A percentile compares a stretch with the other conserved stretches of the same genome.
These are phyloP conservation scores for Camellia oleifera DNA, from an alignment of 179 eudicot species.

Conservation along the genomic window DNA sequence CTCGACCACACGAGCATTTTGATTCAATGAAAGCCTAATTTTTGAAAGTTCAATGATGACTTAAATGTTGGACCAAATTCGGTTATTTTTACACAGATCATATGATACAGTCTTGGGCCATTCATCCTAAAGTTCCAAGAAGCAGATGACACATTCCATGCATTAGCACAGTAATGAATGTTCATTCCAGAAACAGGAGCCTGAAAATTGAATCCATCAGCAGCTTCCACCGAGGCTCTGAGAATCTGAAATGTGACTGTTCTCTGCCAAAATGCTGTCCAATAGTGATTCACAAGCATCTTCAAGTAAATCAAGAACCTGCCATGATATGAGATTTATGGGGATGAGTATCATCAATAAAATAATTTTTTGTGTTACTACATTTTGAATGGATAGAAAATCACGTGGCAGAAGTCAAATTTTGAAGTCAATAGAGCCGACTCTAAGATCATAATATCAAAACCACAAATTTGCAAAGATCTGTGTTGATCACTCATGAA, in stretches of 20 bases:
- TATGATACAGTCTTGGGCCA: no score
- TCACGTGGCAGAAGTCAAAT: background rate
- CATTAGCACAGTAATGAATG: background rate
- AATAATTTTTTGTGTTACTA: background rate
- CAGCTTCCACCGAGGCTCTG: conserved; percentile 10
- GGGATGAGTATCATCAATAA: background rate
- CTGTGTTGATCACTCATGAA: background rate
- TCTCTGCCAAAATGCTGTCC: conserved; percentile 60
- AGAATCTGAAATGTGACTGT: conserved; percentile 18
- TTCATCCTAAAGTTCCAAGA: no score
- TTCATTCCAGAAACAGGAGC: background rate
- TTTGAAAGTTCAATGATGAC: no score
- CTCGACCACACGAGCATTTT: no score
- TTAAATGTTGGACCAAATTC: no score
- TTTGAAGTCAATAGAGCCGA: no score
- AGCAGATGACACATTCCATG: background rate
- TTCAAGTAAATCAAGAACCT: conserved; percentile 91
- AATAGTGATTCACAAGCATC: conserved; percentile 89
- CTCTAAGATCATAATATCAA: background rate
- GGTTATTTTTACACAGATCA: no score
- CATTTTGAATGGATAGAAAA: background rate
- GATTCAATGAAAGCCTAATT: no score
- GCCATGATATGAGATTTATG: conserved; percentile 17
- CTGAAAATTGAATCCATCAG: background rate
- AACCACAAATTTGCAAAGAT: background rate